These are phyloP conservation scores for Fraxinus xanthoxyloides DNA, from an alignment of 305 asterid genomes.

Conservation along the genomic window DNA sequence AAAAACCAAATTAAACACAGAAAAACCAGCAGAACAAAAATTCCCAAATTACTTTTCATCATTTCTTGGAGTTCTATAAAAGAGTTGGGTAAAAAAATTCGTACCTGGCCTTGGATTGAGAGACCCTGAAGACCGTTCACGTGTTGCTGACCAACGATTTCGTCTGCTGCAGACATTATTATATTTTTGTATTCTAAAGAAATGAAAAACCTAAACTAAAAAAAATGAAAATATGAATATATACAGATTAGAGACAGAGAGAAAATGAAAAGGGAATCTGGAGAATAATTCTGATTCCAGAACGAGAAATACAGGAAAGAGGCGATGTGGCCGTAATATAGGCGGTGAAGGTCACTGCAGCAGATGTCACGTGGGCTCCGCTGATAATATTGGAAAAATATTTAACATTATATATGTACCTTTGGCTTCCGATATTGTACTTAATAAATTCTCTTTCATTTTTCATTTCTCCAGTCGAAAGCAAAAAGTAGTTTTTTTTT, in stretches of 20 bases:
- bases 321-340: not conserved
- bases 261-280: not conserved
- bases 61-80: not conserved
- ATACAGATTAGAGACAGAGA: not conserved
- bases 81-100: not conserved
- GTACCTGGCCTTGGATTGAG: conserved; percentile 36
- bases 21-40: not conserved
- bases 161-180: conserved; percentile 41
- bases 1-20: not conserved
- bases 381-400: not conserved
- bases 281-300: conserved; percentile 2
- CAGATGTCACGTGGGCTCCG: not conserved
- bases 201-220: not conserved
- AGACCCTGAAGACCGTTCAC: conserved; percentile 38
- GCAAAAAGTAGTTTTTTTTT: not conserved
- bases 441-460: not conserved
- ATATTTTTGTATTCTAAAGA: conserved; percentile 1
- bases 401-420: not conserved
- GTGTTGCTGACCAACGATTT: conserved; percentile 31
- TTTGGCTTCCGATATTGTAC: not conserved
- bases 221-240: not conserved
- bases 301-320: not conserved
- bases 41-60: not conserved
- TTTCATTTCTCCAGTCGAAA: not conserved
- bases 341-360: not conserved